Base-by-base conservation (phyloP, 768 basidiomycete genomes). In the Psilocybe azurescens region DNA sequence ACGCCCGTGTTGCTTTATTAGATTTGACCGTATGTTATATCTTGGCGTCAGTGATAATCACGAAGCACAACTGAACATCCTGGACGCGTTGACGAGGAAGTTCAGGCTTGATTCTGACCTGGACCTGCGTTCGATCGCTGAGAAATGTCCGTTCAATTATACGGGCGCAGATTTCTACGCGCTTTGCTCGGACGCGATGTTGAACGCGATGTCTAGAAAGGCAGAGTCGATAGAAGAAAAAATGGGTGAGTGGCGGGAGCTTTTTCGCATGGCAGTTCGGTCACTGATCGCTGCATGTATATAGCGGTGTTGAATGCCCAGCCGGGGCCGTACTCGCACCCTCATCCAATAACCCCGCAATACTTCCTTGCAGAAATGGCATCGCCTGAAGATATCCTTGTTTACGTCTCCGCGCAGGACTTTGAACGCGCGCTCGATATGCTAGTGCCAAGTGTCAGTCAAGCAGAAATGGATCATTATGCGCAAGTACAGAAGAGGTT, bases 111-210 rank as follows among this genome's bases (percentile, higher is more conserved):
- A 92, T 67, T 82, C 89, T 0, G 78, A 75, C 53, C 79, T 95
- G 7, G 78, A 89, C 67, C 83, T 99, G 6, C 73, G 74, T 18
- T 63, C 69, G 7, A 74, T 99, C 48, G 93, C 91, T 20, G 80
- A 87, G 29, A 76, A 78, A 36, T 99, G 96, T 63, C 90, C 94
- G 0, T 94, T 96, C 80, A 94, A 95, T 72, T 95, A 90, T 71
- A 99, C 97, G 2, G 97, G 97, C 48, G 97, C 97, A 46, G 97
- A 99, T 73, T 95, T 99, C 65, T 99, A 99, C 78, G 97, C 97
- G 0, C 79, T 99, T 8, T 99, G 97, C 74, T 92, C 95, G 5
- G 97, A 99, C 75, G 96, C 97, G 1, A 88, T 99, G 84, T 81
- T 99, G 59, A 92, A 93, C 73, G 94, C 97, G 9, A 97, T 99